Percentiles rank a stretch among this genome's conserved stretches.
Conservation (phyloP, 2,329 filamentous ascomycete species). For the Emmonsiellopsis sp. region DNA sequence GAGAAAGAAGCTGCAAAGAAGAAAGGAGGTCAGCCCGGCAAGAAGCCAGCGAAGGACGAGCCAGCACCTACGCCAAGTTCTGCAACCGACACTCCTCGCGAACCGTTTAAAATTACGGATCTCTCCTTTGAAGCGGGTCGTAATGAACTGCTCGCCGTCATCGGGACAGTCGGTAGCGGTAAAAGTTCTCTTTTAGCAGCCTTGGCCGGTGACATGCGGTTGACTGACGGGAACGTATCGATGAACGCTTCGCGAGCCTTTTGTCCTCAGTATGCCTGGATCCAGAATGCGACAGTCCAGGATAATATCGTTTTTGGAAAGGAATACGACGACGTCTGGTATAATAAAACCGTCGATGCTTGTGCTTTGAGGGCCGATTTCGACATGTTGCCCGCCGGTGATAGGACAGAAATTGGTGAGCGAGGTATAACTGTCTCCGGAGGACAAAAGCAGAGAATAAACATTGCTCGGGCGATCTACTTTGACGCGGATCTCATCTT, state of each 20-base stretch:
- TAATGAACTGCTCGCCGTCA: slow-evolving; percentile 30
- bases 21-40: slow-evolving; percentile 7
- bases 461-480: slow-evolving; percentile 74
- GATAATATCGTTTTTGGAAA: slow-evolving; percentile 91
- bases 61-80: slow-evolving; percentile 38
- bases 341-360: slow-evolving; percentile 70
- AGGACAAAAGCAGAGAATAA: slow-evolving; percentile 88
- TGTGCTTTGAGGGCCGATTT: slow-evolving; percentile 79
- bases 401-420: slow-evolving; percentile 88
- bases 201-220: slow-evolving; percentile 87
- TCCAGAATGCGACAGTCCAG: slow-evolving; percentile 79
- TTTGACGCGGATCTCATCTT: slow-evolving; percentile 54
- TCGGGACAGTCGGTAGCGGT: slow-evolving; percentile 57
- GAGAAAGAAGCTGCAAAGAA: slow-evolving; percentile 11
- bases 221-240: slow-evolving; percentile 61
- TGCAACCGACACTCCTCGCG: slow-evolving; percentile 15
- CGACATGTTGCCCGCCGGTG: slow-evolving; percentile 84
- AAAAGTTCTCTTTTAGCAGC: slow-evolving; percentile 86
- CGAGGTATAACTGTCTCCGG: slow-evolving; percentile 91
- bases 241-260: slow-evolving; percentile 77
- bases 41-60: slow-evolving; percentile 13
- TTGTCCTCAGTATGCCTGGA: slow-evolving; percentile 96
- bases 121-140: slow-evolving; percentile 26
- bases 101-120: slow-evolving; percentile 33
- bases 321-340: slow-evolving; percentile 65